Evolutionary conservation across 352 stramenopile species (phyloP).

Genomic region (Pseudoperonospora humuli): DNA sequence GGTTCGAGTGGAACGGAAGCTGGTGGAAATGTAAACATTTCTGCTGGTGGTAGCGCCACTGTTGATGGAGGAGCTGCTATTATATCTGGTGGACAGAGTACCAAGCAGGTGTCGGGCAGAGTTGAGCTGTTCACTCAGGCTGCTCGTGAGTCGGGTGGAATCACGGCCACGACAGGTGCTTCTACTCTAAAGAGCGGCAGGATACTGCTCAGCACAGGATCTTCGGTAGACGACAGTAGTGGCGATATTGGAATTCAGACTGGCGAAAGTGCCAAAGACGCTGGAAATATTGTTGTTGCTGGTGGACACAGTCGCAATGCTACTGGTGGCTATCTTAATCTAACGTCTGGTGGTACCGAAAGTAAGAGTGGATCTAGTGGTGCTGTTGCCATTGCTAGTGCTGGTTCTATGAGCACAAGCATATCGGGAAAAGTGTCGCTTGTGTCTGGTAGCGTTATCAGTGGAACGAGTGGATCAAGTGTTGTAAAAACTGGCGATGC

Average conservation of each 20-base stretch:
- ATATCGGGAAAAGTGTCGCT: slow-evolving; percentile 14
- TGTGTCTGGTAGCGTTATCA: slow-evolving; percentile 4
- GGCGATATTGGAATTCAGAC: slow-evolving; percentile 10
- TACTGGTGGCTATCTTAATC: slow-evolving; percentile 8
- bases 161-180: slow-evolving; percentile 8
- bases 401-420: slow-evolving; percentile 2
- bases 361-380: slow-evolving; percentile 11
- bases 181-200: slow-evolving; percentile 12
- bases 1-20: slow-evolving; percentile 12
- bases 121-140: slow-evolving; percentile 8
- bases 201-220: slow-evolving; percentile 7
- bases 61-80: slow-evolving; percentile 8
- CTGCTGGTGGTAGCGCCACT: slow-evolving; percentile 10
- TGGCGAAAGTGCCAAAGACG: slow-evolving; percentile 11
- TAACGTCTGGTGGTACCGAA: slow-evolving; percentile 13
- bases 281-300: slow-evolving; percentile 11
- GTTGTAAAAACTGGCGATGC: slow-evolving; percentile 14
- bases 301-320: slow-evolving; percentile 9
- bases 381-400: slow-evolving; percentile 9
- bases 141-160: slow-evolving; percentile 5
- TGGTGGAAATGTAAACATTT: slow-evolving; percentile 16
- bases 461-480: slow-evolving; percentile 7
- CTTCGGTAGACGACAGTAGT: slow-evolving; percentile 14
- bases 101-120: slow-evolving; percentile 8
- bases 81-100: slow-evolving; percentile 14